Conservation (phyloP, 371 early-diverging fungal species). For the Aphelidium insulamus region DNA sequence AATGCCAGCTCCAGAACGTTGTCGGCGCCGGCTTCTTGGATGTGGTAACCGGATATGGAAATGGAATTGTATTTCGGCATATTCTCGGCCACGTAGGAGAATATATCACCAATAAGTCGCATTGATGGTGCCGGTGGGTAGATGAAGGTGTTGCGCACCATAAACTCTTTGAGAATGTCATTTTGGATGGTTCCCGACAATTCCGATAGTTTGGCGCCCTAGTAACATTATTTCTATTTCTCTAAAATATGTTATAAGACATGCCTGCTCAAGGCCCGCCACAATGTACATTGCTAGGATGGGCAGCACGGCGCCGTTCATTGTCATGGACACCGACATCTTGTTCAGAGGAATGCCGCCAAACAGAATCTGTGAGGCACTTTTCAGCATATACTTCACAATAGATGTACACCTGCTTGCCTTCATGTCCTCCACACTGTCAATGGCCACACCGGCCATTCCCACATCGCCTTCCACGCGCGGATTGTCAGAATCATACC, state of each 20-base stretch:
- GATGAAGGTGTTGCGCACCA: conserved; percentile 77
- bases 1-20: conserved; percentile 61
- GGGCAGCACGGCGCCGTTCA: conserved; percentile 76
- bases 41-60: conserved; percentile 72
- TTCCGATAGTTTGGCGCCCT: conserved; percentile 44
- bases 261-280: conserved; percentile 52
- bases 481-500: conserved; percentile 66
- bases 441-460: conserved; percentile 80
- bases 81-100: conserved; percentile 30
- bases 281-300: conserved; percentile 71
- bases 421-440: conserved; percentile 74
- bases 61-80: conserved; percentile 81
- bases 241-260: not conserved
- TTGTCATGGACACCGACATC: conserved; percentile 74
- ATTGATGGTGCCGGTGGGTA: conserved; percentile 66
- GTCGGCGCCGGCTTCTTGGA: conserved; percentile 74
- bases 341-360: conserved; percentile 61
- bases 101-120: conserved; percentile 65
- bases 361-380: conserved; percentile 33
- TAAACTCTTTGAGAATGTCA: conserved; percentile 73
- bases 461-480: conserved; percentile 69
- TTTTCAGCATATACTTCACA: not conserved
- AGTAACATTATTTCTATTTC: not conserved
- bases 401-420: conserved; percentile 6
- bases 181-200: conserved; percentile 68